A percentile compares a stretch with the other conserved stretches of the same genome.
These are phyloP conservation scores for Brasilioporus rufonigricans DNA, from an alignment of 768 basidiomycete species.

Conservation along the genomic window DNA sequence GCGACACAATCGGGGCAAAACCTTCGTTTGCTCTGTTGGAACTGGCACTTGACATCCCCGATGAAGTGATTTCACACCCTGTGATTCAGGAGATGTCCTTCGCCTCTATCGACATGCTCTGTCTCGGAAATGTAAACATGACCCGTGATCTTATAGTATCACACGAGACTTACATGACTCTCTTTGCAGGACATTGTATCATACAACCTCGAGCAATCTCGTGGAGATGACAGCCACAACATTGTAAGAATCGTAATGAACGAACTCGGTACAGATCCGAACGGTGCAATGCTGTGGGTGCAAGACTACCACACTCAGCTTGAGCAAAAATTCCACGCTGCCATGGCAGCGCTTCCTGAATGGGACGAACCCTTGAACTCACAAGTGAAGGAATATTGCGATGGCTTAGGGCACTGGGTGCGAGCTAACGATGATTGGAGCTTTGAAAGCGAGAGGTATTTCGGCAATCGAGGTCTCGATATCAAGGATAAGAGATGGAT, in stretches of 20 bases:
- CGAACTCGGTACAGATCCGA: conserved; percentile 22
- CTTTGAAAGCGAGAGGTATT: conserved; percentile 9
- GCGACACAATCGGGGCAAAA: conserved; percentile 28
- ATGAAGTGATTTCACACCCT: conserved; percentile 41
- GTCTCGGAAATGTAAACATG: conserved; percentile 34
- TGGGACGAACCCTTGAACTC: conserved; percentile 42
- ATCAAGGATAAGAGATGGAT: conserved; percentile 10
- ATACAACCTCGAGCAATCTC: conserved; percentile 35
- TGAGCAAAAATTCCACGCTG: conserved; percentile 7
- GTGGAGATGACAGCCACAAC: conserved; percentile 32
- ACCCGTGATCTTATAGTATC: not conserved
- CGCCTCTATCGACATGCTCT: conserved; percentile 34
- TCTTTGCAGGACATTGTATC: conserved; percentile 27
- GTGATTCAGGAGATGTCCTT: conserved; percentile 30
- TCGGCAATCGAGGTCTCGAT: conserved; percentile 3
- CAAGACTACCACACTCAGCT: conserved; percentile 6
- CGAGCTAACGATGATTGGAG: conserved; percentile 5
- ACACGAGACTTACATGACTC: not conserved
- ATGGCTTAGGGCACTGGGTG: conserved; percentile 52
- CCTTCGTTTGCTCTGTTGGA: conserved; percentile 14
- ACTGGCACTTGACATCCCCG: conserved; percentile 35
- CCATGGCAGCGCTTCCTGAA: conserved; percentile 31
- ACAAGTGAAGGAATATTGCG: conserved; percentile 41
- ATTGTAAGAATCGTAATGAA: conserved; percentile 52
- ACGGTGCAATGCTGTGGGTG: conserved; percentile 16